Evolutionary conservation across 805 yeast genomes (phyloP).

Genomic region (Hanseniaspora lachancei): DNA sequence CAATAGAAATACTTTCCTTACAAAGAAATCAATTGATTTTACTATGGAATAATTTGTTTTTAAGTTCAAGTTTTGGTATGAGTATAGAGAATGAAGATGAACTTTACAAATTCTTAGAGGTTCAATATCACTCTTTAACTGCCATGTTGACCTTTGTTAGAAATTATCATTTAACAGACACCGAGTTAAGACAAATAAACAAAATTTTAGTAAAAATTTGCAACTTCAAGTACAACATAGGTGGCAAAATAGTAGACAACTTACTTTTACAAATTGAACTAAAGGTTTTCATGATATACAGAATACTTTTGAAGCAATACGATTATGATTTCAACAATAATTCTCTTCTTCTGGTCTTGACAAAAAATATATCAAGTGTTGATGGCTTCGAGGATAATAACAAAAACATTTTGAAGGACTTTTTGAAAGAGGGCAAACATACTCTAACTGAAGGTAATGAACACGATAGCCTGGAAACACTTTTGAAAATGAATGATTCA

Average conservation of each 20-base stretch:
- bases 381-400: constrained; percentile 21
- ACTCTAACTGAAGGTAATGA: constrained; percentile 16
- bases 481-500: constrained; percentile 28
- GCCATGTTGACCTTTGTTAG: constrained; percentile 43
- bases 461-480: constrained; percentile 17
- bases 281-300: constrained; percentile 35
- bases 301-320: constrained; percentile 26
- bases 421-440: constrained; percentile 16
- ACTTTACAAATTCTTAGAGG: constrained; percentile 33
- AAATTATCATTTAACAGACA: constrained; percentile 28
- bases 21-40: constrained; percentile 46
- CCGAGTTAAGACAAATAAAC: constrained; percentile 35
- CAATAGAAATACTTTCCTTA: constrained; percentile 36
- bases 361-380: constrained; percentile 35
- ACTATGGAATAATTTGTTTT: constrained; percentile 50
- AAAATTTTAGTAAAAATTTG: constrained; percentile 36
- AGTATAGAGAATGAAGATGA: constrained; percentile 29
- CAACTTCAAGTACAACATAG: constrained; percentile 23
- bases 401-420: constrained; percentile 8
- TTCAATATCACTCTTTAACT: constrained; percentile 45
- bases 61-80: constrained; percentile 30
- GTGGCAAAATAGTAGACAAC: constrained; percentile 22
- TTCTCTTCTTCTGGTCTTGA: constrained; percentile 28
- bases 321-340: constrained; percentile 32
- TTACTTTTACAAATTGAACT: constrained; percentile 30